Percentiles rank a stretch among this genome's conserved stretches.
Conservation (phyloP, 257 asterid genomes). For the Salvia rosmarinus region DNA sequence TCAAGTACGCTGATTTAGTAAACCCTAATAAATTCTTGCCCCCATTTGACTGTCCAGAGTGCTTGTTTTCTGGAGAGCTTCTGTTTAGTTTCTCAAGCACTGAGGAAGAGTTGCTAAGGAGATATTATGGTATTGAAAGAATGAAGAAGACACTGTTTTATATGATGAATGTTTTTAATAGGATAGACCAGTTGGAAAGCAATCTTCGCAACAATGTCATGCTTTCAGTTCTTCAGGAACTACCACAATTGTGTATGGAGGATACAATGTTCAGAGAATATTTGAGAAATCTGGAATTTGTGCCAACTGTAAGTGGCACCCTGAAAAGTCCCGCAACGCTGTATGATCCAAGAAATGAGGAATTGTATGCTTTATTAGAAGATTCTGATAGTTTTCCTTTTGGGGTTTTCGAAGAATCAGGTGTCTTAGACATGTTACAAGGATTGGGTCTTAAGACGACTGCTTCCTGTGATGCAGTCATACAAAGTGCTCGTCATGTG, state of each 20-base stretch:
- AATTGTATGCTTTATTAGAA: slow-evolving; percentile 78
- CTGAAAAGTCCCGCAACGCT: slow-evolving; percentile 62
- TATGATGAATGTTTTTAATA: slow-evolving; percentile 57
- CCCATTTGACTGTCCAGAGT: slow-evolving; percentile 69
- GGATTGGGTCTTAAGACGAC: slow-evolving; percentile 89
- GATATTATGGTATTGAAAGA: slow-evolving; percentile 71
- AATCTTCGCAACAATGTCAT: slow-evolving; percentile 69
- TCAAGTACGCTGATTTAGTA: slow-evolving; percentile 74
- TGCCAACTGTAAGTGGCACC: slow-evolving; percentile 73
- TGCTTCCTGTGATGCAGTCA: slow-evolving; percentile 75
- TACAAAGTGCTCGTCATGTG: slow-evolving; percentile 82
- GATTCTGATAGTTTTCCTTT: slow-evolving; percentile 82
- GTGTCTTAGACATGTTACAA: slow-evolving; percentile 78
- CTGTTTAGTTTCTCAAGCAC: slow-evolving; percentile 53
- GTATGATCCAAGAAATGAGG: slow-evolving; percentile 94
- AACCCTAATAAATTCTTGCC: slow-evolving; percentile 80
- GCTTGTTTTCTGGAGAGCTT: slow-evolving; percentile 67
- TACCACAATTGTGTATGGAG: slow-evolving; percentile 79
- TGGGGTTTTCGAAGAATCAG: slow-evolving; percentile 64
- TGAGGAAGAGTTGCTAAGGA: slow-evolving; percentile 79
- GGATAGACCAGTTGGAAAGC: slow-evolving; percentile 57
- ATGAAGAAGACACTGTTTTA: slow-evolving; percentile 82
- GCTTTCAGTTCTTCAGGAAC: slow-evolving; percentile 80
- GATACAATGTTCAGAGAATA: slow-evolving; percentile 69
- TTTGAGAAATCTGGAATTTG: slow-evolving; percentile 67